A percentile compares a stretch with the other conserved stretches of the same genome.
Evolutionary conservation across 2,329 filamentous ascomycete species (phyloP).

Genomic region (Coniochaeta ligniaria): DNA sequence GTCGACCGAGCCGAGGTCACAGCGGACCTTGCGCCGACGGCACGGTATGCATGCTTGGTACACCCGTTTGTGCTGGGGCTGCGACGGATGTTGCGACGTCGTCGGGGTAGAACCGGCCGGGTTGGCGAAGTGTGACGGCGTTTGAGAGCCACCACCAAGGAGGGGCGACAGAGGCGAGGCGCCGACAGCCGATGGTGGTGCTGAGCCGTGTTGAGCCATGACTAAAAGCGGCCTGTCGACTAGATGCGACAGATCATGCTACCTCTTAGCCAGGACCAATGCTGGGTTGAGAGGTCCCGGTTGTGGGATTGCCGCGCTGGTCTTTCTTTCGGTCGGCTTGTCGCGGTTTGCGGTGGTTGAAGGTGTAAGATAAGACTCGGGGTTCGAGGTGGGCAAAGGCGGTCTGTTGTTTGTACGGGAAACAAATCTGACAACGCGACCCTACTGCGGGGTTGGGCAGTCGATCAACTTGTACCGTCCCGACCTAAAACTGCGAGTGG

Average conservation of each 20-base stretch:
- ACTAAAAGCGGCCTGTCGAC: neutral
- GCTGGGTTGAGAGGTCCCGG: neutral
- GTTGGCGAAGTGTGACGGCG: neutral
- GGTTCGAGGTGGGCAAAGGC: conserved; percentile 1
- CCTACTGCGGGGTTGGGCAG: conserved; percentile 4
- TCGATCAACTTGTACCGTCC: neutral
- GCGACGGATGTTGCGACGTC: conserved; percentile 7
- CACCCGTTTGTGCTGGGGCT: conserved; percentile 50
- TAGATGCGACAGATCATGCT: neutral
- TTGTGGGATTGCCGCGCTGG: conserved; percentile 4
- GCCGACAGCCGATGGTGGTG: neutral
- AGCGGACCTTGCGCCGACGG: conserved; percentile 54
- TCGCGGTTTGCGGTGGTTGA: conserved; percentile 24
- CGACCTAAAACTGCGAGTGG: neutral
- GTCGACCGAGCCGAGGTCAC: conserved; percentile 70
- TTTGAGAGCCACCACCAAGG: conserved; percentile 5
- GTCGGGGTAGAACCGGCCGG: conserved; percentile 8
- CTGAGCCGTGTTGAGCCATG: conserved; percentile 1
- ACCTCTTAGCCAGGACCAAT: neutral
- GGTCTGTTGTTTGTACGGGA: neutral
- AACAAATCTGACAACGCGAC: neutral
- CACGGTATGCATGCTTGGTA: conserved; percentile 59
- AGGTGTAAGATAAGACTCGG: conserved; percentile 12
- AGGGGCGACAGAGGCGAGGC: neutral
- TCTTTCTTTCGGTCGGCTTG: conserved; percentile 9